Base-by-base conservation (phyloP, 306 rosid genomes). In the Acacia acuminata region DNA sequence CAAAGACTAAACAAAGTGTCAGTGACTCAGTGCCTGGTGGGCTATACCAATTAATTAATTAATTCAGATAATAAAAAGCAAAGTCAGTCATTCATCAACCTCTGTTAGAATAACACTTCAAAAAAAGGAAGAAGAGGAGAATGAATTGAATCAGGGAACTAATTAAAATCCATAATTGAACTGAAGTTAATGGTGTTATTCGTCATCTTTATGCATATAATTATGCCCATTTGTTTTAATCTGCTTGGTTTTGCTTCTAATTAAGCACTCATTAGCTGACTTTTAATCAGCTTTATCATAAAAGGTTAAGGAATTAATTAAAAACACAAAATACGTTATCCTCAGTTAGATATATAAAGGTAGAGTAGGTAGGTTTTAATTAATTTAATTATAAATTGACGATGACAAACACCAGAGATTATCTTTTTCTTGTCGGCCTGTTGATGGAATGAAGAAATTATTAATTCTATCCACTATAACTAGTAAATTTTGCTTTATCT, bases 21-120 rank as follows among this genome's bases (percentile, higher is more conserved):
- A 61, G 66, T 80, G 83, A 9, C 27, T 1, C 22, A 61, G 73
- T 80, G 83, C n/a, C 27, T 3, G 30, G 83, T 80, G 73, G 77
- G 76, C 65, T 81, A 73, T 55, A 53, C 64, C 20, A 34, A 24
- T 45, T 48, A 9, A 27, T 48, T 44, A 72, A 69, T 40, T 22
- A 10, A 30, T 51, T 51, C 58, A 16, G 22, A 16, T 51, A 19
- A 71, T 43, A 44, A 43, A 45, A 40, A 24, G 42, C 8, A 38
- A 60, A 72, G 73, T 24, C 58, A 47, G 0, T 58, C 25, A 55
- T 15, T 56, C 63, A n/a, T 45, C 73, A 55, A 44, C 27, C 36
- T 25, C 15, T 24, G 22, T 25, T 45, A 11, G 38, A 71, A 80
- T 38, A 38, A 38, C 77, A 58, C 50, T 45, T 10, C 58, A 25